These are phyloP conservation scores for Rhizopogon vesiculosus DNA, from an alignment of 768 basidiomycete genomes.

Conservation along the genomic window DNA sequence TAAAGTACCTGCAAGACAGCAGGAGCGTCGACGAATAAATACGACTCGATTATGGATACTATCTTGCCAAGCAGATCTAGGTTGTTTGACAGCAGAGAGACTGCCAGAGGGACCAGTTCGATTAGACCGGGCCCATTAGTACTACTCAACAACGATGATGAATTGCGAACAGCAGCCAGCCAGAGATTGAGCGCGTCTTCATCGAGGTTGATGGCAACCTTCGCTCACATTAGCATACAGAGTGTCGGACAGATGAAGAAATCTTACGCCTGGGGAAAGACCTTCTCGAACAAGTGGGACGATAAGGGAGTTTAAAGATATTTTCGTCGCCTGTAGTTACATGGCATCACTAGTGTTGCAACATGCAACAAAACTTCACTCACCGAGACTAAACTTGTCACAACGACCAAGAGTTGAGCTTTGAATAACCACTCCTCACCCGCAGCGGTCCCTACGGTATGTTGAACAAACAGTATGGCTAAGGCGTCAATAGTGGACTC, in stretches of 20 bases:
- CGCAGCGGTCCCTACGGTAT: constrained; percentile 56
- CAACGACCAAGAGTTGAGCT: constrained; percentile 59
- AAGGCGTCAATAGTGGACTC: constrained; percentile 17
- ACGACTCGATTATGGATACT: constrained; percentile 67
- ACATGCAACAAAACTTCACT: constrained; percentile 8
- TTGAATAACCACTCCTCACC: constrained; percentile 72
- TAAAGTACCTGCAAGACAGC: constrained; percentile 56
- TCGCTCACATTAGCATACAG: constrained; percentile 1
- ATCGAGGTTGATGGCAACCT: constrained; percentile 71
- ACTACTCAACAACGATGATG: constrained; percentile 47
- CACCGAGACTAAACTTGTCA: constrained; percentile 69
- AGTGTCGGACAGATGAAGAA: background rate
- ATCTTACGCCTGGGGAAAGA: constrained; percentile 49
- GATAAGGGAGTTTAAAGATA: constrained; percentile 49
- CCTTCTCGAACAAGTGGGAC: constrained; percentile 64
- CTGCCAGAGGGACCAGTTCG: constrained; percentile 59
- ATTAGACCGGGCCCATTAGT: constrained; percentile 49
- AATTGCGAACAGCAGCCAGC: constrained; percentile 65
- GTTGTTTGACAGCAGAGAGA: constrained; percentile 60
- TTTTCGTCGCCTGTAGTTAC: constrained; percentile 53
- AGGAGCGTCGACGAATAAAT: constrained; percentile 66
- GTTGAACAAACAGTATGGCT: constrained; percentile 5
- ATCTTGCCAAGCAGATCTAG: constrained; percentile 71
- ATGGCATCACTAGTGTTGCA: background rate
- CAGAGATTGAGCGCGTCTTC: constrained; percentile 76